Percentiles rank a stretch among this genome's conserved stretches.
These are phyloP conservation scores for Suillus lakei DNA, from an alignment of 768 basidiomycete species.

Conservation along the genomic window DNA sequence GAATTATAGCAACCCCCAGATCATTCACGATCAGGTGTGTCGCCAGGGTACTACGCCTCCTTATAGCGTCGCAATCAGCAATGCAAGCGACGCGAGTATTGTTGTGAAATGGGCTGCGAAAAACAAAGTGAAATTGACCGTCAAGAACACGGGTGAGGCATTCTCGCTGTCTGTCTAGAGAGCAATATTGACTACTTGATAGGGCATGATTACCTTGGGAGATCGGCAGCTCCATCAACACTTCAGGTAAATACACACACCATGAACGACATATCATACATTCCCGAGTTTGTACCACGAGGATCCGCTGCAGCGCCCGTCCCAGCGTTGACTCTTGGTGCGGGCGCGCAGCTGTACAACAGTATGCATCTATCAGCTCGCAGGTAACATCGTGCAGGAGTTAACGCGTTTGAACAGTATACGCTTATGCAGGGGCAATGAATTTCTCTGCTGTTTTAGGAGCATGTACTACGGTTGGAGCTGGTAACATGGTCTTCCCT, in stretches of 20 bases:
- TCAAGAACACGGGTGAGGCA: slow-evolving; percentile 27
- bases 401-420: slow-evolving; percentile 15
- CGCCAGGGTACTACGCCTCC: slow-evolving; percentile 27
- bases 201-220: slow-evolving; percentile 29
- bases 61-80: slow-evolving; percentile 21
- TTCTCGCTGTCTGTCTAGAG: not conserved
- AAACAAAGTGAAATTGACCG: slow-evolving; percentile 23
- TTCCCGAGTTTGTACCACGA: slow-evolving; percentile 22
- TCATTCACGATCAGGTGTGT: slow-evolving; percentile 14
- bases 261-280: slow-evolving; percentile 17
- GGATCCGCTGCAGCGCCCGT: slow-evolving; percentile 21
- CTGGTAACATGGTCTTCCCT: slow-evolving; percentile 9
- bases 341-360: slow-evolving; percentile 19
- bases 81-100: slow-evolving; percentile 25
- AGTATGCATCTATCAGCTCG: slow-evolving; percentile 15
- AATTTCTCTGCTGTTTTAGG: slow-evolving; percentile 25
- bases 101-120: slow-evolving; percentile 25
- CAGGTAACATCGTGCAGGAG: not conserved
- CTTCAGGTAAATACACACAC: slow-evolving; percentile 29
- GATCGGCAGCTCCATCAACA: slow-evolving; percentile 28
- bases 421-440: slow-evolving; percentile 15
- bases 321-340: slow-evolving; percentile 23
- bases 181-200: not conserved
- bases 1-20: slow-evolving; percentile 24
- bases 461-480: slow-evolving; percentile 26